Conservation (phyloP, 352 stramenopile genomes). For the Phytophthora pseudosyringae region DNA sequence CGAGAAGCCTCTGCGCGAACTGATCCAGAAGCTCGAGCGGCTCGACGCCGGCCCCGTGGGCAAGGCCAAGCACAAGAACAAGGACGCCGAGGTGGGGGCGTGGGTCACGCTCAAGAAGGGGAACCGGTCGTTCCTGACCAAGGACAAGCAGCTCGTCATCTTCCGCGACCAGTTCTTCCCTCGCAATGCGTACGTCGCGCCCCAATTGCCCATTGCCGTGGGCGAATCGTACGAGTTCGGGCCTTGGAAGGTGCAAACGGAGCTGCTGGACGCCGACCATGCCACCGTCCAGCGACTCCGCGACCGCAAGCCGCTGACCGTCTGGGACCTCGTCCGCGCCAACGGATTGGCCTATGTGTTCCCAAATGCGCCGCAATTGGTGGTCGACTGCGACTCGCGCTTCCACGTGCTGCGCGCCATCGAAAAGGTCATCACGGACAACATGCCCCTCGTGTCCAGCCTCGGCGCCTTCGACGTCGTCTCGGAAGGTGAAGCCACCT, state of each 20-base stretch:
- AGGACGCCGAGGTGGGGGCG: conserved; percentile 51
- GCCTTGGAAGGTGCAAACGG: conserved; percentile 55
- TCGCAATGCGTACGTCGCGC: conserved; percentile 25
- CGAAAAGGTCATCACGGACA: conserved; percentile 79
- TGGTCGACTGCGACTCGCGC: conserved; percentile 65
- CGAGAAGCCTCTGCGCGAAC: conserved; percentile 80
- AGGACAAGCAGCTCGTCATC: conserved; percentile 69
- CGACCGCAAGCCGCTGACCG: conserved; percentile 43
- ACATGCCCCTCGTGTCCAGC: conserved; percentile 67
- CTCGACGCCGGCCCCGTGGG: conserved; percentile 34
- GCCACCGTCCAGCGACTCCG: conserved; percentile 33
- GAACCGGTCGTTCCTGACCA: conserved; percentile 80
- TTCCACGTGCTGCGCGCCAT: conserved; percentile 58
- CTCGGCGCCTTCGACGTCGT: conserved; percentile 46
- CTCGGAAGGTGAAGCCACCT: neutral
- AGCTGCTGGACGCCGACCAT: conserved; percentile 39
- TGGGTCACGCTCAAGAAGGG: conserved; percentile 89
- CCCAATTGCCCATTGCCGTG: conserved; percentile 28
- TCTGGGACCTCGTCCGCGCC: conserved; percentile 66
- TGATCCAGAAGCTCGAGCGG: conserved; percentile 74
- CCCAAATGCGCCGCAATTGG: conserved; percentile 56
- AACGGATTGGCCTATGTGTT: conserved; percentile 69
- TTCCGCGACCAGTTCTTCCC: conserved; percentile 84
- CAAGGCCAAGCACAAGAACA: conserved; percentile 49
- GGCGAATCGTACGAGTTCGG: conserved; percentile 60